Conservation (phyloP, 768 basidiomycete species). For the Lentinula aciculospora region DNA sequence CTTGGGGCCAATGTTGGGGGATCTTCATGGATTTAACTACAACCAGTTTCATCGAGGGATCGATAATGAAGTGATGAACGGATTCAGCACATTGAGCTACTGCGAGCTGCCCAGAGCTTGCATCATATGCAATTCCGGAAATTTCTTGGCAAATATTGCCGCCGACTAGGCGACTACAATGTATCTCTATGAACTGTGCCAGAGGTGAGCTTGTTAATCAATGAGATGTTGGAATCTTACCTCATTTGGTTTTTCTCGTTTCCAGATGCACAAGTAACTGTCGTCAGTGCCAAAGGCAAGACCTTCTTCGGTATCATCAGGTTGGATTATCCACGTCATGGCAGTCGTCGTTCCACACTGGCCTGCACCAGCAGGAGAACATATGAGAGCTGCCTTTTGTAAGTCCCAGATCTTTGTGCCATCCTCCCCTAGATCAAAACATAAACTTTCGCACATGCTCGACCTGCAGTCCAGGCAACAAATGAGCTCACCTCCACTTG, state of each 20-base stretch:
- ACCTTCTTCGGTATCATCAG: not conserved
- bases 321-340: not conserved
- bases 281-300: not conserved
- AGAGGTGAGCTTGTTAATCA: not conserved
- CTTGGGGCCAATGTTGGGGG: not conserved
- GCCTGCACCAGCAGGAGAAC: not conserved
- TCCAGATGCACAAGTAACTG: not conserved
- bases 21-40: not conserved
- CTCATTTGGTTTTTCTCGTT: not conserved
- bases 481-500: not conserved
- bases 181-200: not conserved
- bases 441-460: no score
- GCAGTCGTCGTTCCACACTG: not conserved
- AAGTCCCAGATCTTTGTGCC: not conserved
- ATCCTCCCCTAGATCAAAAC: not conserved
- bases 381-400: not conserved
- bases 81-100: not conserved
- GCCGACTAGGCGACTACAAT: not conserved
- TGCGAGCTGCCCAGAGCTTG: not conserved
- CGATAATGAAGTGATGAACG: not conserved
- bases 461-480: no score
- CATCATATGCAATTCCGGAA: not conserved
- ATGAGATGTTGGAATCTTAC: not conserved
- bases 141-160: not conserved
- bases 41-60: not conserved